Evolutionary conservation across 257 asterid species (phyloP).

Genomic region (Datura wrightii): DNA sequence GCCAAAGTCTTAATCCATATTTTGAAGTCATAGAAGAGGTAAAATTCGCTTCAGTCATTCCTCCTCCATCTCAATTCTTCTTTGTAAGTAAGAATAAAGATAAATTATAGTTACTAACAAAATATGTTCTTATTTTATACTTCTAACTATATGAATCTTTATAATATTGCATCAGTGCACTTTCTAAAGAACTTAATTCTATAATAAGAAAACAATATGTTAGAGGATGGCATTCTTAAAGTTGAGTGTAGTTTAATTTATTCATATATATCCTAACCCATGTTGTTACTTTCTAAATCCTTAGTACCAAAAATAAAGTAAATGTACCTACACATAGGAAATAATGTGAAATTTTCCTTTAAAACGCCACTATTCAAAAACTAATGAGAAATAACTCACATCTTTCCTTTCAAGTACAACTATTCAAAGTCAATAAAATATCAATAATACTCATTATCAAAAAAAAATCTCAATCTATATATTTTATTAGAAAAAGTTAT

Average conservation of each 20-base stretch:
- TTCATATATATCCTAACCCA: background rate
- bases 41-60: conserved; percentile 54
- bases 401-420: too few relatives aligned
- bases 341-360: too few relatives aligned
- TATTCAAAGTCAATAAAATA: too few relatives aligned
- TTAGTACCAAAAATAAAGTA: too few relatives aligned
- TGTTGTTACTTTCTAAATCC: too few relatives aligned
- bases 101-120: background rate
- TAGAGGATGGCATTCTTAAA: background rate
- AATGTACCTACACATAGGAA: too few relatives aligned
- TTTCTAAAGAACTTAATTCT: background rate
- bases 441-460: too few relatives aligned
- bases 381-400: too few relatives aligned
- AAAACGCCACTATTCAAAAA: too few relatives aligned
- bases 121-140: background rate
- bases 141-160: background rate
- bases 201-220: background rate
- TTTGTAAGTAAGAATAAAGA: conserved; percentile 43
- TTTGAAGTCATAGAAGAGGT: conserved; percentile 34
- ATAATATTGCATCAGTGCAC: background rate
- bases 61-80: conserved; percentile 61
- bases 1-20: conserved; percentile 66
- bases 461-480: too few relatives aligned
- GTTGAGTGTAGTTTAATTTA: background rate
- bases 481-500: too few relatives aligned